Percentiles rank a stretch among this genome's conserved stretches.
Conservation (phyloP, 305 asterid species). For the Euphrasia arctica region DNA sequence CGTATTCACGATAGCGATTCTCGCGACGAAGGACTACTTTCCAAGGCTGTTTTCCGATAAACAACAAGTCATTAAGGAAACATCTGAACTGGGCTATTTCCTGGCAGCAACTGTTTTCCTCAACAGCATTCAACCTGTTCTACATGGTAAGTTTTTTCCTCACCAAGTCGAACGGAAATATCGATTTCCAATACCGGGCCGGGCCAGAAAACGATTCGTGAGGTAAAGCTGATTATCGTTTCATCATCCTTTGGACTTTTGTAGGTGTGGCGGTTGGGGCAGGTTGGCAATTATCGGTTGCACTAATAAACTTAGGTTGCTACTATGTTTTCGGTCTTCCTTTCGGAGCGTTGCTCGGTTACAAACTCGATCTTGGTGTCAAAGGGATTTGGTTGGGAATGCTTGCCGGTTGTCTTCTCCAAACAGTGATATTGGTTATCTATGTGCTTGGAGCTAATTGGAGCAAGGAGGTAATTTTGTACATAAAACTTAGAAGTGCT, state of each 20-base stretch:
- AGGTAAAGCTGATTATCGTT: background rate
- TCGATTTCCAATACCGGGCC: too few relatives aligned
- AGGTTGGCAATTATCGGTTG: conserved; percentile 70
- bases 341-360: conserved; percentile 65
- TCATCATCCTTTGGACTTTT: background rate
- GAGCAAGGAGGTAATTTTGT: conserved; percentile 46
- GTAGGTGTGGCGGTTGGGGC: conserved; percentile 87
- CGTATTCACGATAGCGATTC: conserved; percentile 40
- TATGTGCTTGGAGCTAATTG: conserved; percentile 49
- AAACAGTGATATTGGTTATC: conserved; percentile 38
- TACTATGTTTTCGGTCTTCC: conserved; percentile 72
- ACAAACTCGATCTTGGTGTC: conserved; percentile 55
- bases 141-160: conserved; percentile 49
- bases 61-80: conserved; percentile 48
- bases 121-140: conserved; percentile 77
- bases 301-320: conserved; percentile 45
- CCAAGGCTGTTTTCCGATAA: conserved; percentile 54
- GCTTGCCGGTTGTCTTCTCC: conserved; percentile 64
- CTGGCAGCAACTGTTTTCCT: conserved; percentile 66
- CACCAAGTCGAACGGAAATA: background rate
- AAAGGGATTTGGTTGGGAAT: conserved; percentile 72
- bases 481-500: background rate
- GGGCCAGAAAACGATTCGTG: too few relatives aligned
- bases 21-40: conserved; percentile 43
- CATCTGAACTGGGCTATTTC: conserved; percentile 64